Conservation (phyloP, 495 filamentous ascomycete genomes). For the Neurospora pannonica region DNA sequence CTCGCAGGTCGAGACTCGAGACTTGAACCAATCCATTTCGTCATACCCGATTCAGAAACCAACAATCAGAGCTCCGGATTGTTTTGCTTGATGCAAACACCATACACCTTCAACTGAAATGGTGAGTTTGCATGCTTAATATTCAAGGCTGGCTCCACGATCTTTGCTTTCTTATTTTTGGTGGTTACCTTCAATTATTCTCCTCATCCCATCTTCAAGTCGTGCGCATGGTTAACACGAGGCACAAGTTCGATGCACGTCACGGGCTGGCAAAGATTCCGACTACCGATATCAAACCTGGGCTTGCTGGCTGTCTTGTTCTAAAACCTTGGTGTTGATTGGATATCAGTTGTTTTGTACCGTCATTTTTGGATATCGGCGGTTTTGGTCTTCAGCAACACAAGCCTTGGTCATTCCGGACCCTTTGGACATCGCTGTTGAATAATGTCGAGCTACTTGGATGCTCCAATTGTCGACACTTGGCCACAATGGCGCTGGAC, state of each 20-base stretch:
- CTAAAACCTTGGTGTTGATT: neutral
- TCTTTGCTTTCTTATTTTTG: neutral
- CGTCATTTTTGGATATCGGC: neutral
- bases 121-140: neutral
- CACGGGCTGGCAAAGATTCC: neutral
- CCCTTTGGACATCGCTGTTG: neutral
- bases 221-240: neutral
- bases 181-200: neutral
- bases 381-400: neutral
- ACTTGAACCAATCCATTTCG: neutral
- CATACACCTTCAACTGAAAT: neutral
- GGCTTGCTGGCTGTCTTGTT: neutral
- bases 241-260: neutral
- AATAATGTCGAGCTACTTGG: neutral
- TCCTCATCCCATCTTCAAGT: neutral
- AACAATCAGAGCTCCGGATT: neutral
- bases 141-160: neutral
- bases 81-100: neutral
- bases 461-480: neutral
- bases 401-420: neutral
- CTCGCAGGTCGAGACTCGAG: neutral
- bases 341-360: neutral
- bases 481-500: slow-evolving; percentile 14
- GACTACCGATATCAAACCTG: neutral
- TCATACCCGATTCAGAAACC: neutral